phyloP scores from a whole-genome alignment of 2,329 filamentous ascomycete species.

The Thielaviopsis ethacetica region DNA sequence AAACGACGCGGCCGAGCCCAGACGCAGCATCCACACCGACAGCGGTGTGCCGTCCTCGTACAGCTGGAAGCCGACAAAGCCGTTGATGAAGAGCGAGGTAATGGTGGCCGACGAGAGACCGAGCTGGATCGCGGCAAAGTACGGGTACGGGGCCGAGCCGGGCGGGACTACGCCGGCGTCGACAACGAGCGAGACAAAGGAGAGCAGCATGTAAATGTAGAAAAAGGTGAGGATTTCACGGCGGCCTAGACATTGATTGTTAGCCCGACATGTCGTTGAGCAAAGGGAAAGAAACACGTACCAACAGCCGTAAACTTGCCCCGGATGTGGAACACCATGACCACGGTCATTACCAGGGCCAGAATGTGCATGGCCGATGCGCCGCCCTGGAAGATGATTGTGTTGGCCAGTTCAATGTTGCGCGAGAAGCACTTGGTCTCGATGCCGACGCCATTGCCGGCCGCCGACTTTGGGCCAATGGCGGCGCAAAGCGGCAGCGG shows the following conservation, averaged over 20 bases:
- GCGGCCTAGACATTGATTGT: slow-evolving; percentile 27
- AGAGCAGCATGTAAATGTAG: slow-evolving; percentile 87
- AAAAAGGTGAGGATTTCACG: slow-evolving; percentile 77
- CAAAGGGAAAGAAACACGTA: slow-evolving; percentile 33
- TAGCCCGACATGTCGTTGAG: too few relatives aligned
- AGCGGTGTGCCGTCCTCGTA: slow-evolving; percentile 93
- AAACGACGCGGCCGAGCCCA: slow-evolving; percentile 68
- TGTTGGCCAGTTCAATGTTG: slow-evolving; percentile 92
- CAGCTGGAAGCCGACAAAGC: slow-evolving; percentile 94
- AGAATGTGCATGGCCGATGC: slow-evolving; percentile 84
- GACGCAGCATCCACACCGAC: slow-evolving; percentile 80
- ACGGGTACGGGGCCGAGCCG: slow-evolving; percentile 64
- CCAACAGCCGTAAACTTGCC: slow-evolving; percentile 97
- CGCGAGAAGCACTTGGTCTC: slow-evolving; percentile 84
- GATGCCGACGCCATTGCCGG: slow-evolving; percentile 57
- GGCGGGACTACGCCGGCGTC: slow-evolving; percentile 87
- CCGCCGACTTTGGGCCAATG: slow-evolving; percentile 56
- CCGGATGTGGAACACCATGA: slow-evolving; percentile 94
- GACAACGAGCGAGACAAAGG: slow-evolving; percentile 73
- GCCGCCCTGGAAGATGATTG: slow-evolving; percentile 92
- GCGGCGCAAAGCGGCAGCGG: slow-evolving; percentile 76
- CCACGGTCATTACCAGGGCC: slow-evolving; percentile 78
- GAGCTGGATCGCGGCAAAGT: slow-evolving; percentile 78
- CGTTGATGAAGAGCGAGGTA: slow-evolving; percentile 85
- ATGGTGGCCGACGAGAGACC: slow-evolving; percentile 74